Evolutionary conservation across 176 grass and related monocot species (phyloP).

Genomic region (Saccharum officinarum): DNA sequence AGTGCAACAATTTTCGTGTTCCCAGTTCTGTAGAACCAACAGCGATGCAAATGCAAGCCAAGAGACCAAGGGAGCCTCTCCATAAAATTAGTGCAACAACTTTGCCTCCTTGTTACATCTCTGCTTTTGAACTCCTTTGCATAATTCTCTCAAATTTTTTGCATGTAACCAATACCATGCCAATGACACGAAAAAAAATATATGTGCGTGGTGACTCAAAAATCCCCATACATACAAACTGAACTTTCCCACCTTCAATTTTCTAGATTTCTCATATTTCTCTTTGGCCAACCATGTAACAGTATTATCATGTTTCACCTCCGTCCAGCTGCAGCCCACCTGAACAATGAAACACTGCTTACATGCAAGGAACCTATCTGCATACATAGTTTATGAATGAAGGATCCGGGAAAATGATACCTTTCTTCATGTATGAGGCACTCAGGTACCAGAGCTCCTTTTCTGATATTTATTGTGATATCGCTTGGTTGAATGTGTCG

Average conservation of each 20-base stretch:
- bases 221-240: constrained; percentile 23
- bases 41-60: too few relatives aligned
- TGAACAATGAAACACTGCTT: constrained; percentile 26
- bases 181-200: too few relatives aligned
- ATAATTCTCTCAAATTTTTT: too few relatives aligned
- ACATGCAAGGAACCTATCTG: not conserved
- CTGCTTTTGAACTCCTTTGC: too few relatives aligned
- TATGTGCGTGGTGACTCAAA: not conserved
- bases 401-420: constrained; percentile 38
- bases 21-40: too few relatives aligned
- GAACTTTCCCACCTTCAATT: not conserved
- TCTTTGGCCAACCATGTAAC: constrained; percentile 89
- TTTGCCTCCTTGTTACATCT: too few relatives aligned
- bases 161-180: too few relatives aligned
- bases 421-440: constrained; percentile 89
- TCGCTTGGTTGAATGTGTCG: constrained; percentile 70
- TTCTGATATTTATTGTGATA: constrained; percentile 91
- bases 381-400: constrained; percentile 1
- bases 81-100: too few relatives aligned
- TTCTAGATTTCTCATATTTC: constrained; percentile 94
- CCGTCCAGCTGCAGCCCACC: constrained; percentile 70
- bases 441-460: constrained; percentile 50
- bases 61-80: too few relatives aligned
- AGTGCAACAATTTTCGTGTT: too few relatives aligned
- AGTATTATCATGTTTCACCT: constrained; percentile 91